Evolutionary conservation across 2,329 filamentous ascomycete genomes (phyloP).

Genomic region (Phoma sp.): DNA sequence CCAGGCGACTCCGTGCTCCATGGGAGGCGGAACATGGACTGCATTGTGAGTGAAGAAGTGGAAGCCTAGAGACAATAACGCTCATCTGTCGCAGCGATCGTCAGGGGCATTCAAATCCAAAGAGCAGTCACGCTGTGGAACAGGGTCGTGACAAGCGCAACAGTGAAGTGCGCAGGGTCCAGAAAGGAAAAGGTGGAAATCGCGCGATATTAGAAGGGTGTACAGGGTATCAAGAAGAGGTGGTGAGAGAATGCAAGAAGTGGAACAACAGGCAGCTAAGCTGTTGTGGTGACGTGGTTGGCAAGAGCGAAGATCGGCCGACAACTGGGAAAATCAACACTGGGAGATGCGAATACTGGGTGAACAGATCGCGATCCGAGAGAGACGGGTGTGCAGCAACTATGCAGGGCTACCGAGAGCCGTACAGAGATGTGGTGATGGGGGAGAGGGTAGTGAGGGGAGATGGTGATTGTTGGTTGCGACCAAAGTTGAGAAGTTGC

Average conservation of each 20-base stretch:
- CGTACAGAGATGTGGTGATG: conserved; percentile 26
- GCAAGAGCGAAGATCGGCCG: conserved; percentile 39
- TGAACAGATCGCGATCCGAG: conserved; percentile 30
- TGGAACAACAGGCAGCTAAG: conserved; percentile 39
- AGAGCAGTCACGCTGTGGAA: conserved; percentile 32
- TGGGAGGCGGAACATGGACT: conserved; percentile 58
- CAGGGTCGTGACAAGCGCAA: conserved; percentile 40
- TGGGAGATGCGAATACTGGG: conserved; percentile 17
- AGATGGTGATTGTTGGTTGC: conserved; percentile 16
- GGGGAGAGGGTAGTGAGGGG: conserved; percentile 16
- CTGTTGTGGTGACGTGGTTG: conserved; percentile 39
- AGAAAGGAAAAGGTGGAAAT: conserved; percentile 22
- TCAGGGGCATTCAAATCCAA: conserved; percentile 40
- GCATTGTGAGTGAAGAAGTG: conserved; percentile 50
- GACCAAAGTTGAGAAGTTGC: conserved; percentile 16
- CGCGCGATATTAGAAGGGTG: conserved; percentile 38
- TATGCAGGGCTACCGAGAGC: conserved; percentile 33
- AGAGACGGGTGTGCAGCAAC: conserved; percentile 31
- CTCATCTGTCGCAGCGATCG: conserved; percentile 47
- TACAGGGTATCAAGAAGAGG: conserved; percentile 37
- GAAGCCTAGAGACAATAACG: conserved; percentile 45
- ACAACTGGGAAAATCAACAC: conserved; percentile 31
- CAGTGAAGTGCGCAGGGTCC: conserved; percentile 23
- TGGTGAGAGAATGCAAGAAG: conserved; percentile 44
- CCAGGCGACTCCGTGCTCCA: conserved; percentile 53